Base-by-base conservation (phyloP, 306 rosid genomes). In the Vicia villosa region DNA sequence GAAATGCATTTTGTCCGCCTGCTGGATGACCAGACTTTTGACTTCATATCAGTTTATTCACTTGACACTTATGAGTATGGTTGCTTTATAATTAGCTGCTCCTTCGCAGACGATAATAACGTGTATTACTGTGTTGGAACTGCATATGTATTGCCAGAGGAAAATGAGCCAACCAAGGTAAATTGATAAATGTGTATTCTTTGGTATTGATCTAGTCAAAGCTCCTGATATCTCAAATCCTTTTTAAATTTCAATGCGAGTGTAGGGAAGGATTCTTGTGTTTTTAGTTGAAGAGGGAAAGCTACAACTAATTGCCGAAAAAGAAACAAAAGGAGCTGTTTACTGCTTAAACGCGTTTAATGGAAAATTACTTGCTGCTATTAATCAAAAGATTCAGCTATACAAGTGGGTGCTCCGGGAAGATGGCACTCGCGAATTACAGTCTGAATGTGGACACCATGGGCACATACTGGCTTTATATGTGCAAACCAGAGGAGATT, bases 401-500 rank as follows among this genome's bases (percentile, higher is more conserved):
- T 95, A 95, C 85, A 91, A 95, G 77, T 95, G 99, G 99, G 89
- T 88, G 74, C 97, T 89, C 30, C 92, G 99, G 64, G 99, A 95
- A 71, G 99, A 91, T 40, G 96, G 95, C 66, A 85, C 95, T 64
- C 96, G 70, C 19, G 99, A 95, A 75, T 83, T 95, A 61, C 99
- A 95, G 75, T 95, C 99, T 49, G 99, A 95, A 81, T 95, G 99
- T 74, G 99, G 99, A 71, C 99, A 95, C 77, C 99, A 95, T 36
- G 99, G 99, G 42, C 99, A 95, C 81, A 91, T 95, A 79, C 84
- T 95, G 60, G 99, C 99, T 41, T 96, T 95, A n/a, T 95, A 87
- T 50, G 95, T 91, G 32, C 96, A 95, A 80, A 95, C 99, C 54
- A 85, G 99, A 68, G 99, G 99, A 13, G 99, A 95, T 82, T 95